These are phyloP conservation scores for Lachancea mirantina DNA, from an alignment of 805 yeast genomes.

Conservation along the genomic window DNA sequence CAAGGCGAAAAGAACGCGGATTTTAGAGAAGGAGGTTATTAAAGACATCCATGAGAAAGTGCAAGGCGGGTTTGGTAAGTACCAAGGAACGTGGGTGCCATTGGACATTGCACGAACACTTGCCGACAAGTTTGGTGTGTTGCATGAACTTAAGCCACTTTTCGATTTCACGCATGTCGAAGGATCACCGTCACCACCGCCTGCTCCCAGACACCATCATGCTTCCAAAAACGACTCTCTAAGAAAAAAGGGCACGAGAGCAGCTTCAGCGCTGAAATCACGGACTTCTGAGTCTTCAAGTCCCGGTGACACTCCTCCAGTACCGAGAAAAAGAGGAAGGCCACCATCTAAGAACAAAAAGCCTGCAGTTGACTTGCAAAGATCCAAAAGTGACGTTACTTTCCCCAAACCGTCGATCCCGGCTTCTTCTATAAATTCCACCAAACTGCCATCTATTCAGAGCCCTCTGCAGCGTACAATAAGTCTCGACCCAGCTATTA, in stretches of 20 bases:
- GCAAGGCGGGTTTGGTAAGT: constrained; percentile 95
- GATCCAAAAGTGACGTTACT: constrained; percentile 27
- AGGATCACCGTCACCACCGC: constrained; percentile 48
- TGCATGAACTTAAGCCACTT: constrained; percentile 53
- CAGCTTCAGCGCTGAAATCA: constrained; percentile 17
- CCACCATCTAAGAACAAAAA: constrained; percentile 26
- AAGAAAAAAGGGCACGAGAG: constrained; percentile 22
- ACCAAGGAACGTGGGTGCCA: constrained; percentile 97
- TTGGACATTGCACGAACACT: constrained; percentile 62
- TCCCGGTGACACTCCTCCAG: constrained; percentile 13
- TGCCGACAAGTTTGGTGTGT: constrained; percentile 59
- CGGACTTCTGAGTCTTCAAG: constrained; percentile 9
- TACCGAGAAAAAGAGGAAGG: constrained; percentile 29
- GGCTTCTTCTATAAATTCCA: constrained; percentile 19
- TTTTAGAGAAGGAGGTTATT: constrained; percentile 89
- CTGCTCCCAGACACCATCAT: constrained; percentile 61
- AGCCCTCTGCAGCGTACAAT: constrained; percentile 11
- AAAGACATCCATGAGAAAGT: constrained; percentile 84
- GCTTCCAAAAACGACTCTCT: constrained; percentile 43
- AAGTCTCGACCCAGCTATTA: constrained; percentile 8
- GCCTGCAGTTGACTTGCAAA: constrained; percentile 15
- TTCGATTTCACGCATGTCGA: constrained; percentile 51
- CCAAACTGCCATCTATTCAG: constrained; percentile 18
- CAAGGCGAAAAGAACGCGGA: constrained; percentile 87
- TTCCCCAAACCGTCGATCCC: constrained; percentile 25